phyloP scores from a whole-genome alignment of 202 grass and related monocot species.

The Alloteropsis angusta region DNA sequence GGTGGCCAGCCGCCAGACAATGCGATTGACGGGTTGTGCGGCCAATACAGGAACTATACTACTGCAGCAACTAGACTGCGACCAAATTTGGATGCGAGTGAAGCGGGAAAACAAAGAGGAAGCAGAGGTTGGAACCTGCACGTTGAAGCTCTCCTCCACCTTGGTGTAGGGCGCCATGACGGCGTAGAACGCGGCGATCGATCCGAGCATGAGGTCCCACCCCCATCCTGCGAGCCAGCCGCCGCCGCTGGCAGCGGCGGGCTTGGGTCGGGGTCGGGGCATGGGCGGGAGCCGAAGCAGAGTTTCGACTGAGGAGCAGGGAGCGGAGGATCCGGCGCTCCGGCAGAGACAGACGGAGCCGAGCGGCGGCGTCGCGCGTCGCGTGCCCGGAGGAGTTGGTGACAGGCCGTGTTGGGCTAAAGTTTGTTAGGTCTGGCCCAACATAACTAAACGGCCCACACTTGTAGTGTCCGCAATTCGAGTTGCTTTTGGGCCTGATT shows the following conservation, averaged over 20 bases:
- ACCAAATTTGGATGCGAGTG: background rate
- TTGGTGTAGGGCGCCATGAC: conserved; percentile 79
- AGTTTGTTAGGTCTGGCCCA: background rate
- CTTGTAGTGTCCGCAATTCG: background rate
- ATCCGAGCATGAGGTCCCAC: conserved; percentile 82
- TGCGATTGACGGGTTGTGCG: background rate
- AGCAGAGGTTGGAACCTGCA: conserved; percentile 33
- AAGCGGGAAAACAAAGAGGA: background rate
- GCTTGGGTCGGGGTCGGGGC: background rate
- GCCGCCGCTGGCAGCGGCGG: background rate
- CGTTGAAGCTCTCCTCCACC: conserved; percentile 97
- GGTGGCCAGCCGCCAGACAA: background rate
- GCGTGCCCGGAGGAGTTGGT: background rate
- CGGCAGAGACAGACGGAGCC: background rate
- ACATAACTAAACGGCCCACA: background rate
- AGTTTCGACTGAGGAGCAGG: background rate
- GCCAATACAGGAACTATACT: background rate
- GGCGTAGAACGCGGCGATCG: conserved; percentile 61
- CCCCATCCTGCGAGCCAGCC: conserved; percentile 61
- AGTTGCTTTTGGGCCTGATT: too few relatives aligned
- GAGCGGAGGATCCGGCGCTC: conserved; percentile 1
- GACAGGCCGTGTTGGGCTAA: background rate
- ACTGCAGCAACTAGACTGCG: background rate
- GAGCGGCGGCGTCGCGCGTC: background rate
- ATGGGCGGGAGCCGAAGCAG: background rate